Evolutionary conservation across 2,329 filamentous ascomycete species (phyloP), one percentile per base, ranked within the genome.

Genomic region (Exophiala sp.): DNA sequence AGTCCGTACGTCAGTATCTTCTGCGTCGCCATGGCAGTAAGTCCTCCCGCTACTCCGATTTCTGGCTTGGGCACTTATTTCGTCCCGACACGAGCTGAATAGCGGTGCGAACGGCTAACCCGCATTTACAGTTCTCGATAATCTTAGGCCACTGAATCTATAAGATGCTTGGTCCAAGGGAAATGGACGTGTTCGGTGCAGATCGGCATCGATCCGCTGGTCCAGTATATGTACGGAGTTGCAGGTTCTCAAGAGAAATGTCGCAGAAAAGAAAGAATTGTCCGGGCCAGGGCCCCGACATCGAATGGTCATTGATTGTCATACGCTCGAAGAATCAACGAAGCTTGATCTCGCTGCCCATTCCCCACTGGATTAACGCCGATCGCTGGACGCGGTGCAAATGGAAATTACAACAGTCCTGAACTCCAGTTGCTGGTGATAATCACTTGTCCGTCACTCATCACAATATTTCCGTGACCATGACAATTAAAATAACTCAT

Each of bases 1-100:
- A 96, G 89, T 67, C 93, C 93, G 35, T 97, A 97, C 68, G 88
- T 98, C 63, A 94, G 88, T 72, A 74, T 97, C 66, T 94, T 88
- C 68, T 97, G 91, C 67, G 76, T 96, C 24, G 70, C 88, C 62
- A 97, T 98, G 90, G 93, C 93, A 59, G 93, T 96, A 67, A 71
- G 79, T 50, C 52, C 52, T 45, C 57, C 57, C 32, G 5, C 13
- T 29, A 2, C 23, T 41, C 18, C 21, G 23, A 32, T 3, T 34
- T 24, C 19, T 14, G 13, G 19, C 14, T 11, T 22, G 5, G n/a
- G 11, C 22, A 11, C 11, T 38, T 43, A 14, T 16, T 42, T 22
- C 9, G 11, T 24, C 16, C 40, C 29, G 11, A 35, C 10, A 3
- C 43, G 16, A 32, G 24, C 24, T 27, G n/a, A 3, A 7, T 9